phyloP scores from a whole-genome alignment of 352 stramenopile genomes.

The Nothophytophthora sp. region DNA sequence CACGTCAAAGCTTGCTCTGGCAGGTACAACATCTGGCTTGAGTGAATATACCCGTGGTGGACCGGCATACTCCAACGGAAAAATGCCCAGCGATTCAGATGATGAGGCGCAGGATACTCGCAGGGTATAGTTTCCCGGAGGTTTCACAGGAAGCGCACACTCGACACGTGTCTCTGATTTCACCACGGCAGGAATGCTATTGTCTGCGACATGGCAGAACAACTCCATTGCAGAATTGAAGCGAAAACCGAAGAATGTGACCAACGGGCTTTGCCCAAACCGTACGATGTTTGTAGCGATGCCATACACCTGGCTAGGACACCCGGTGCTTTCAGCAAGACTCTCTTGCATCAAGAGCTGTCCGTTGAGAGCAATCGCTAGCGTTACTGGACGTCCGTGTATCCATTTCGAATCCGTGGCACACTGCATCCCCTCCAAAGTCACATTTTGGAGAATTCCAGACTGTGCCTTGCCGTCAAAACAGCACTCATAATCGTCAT shows the following conservation, averaged over 20 bases:
- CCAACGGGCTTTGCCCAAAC: constrained; percentile 11
- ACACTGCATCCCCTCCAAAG: constrained; percentile 15
- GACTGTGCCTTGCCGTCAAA: constrained; percentile 19
- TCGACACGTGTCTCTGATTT: constrained; percentile 24
- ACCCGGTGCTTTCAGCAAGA: constrained; percentile 11
- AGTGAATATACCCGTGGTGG: constrained; percentile 17
- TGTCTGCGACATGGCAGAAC: constrained; percentile 16
- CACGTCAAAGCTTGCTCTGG: constrained; percentile 13
- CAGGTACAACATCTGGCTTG: constrained; percentile 18
- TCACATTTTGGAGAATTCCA: constrained; percentile 14
- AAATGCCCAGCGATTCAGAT: constrained; percentile 7
- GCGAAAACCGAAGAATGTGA: constrained; percentile 25
- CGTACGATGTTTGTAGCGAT: constrained; percentile 11
- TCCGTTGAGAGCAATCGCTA: constrained; percentile 17
- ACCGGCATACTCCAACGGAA: constrained; percentile 26
- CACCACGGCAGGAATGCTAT: constrained; percentile 8
- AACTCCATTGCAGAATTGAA: constrained; percentile 33
- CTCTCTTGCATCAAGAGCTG: constrained; percentile 14
- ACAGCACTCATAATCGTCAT: constrained; percentile 26
- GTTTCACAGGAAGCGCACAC: constrained; percentile 26
- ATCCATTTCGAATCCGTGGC: not conserved
- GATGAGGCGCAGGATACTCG: constrained; percentile 18
- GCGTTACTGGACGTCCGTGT: not conserved
- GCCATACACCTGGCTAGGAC: constrained; percentile 16
- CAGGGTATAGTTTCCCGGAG: constrained; percentile 39